phyloP scores from a whole-genome alignment of 192 early-diverging fungal genomes.

The Diversispora eburnea region DNA sequence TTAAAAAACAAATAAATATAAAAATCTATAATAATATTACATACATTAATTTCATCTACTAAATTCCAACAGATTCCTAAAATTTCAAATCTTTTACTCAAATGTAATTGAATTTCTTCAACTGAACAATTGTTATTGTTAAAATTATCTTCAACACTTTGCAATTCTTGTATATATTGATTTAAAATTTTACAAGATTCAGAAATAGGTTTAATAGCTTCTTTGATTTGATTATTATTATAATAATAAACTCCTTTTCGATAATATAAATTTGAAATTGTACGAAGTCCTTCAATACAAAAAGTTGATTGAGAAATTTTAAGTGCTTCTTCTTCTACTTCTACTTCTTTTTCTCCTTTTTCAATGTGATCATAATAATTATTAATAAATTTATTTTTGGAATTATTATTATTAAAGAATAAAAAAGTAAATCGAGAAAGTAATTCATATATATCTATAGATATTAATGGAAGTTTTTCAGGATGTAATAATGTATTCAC shows the following conservation, averaged over 20 bases:
- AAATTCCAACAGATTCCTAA: slow-evolving; percentile 38
- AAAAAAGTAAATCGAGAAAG: slow-evolving; percentile 31
- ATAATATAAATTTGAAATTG: slow-evolving; percentile 52
- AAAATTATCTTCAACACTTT: no score
- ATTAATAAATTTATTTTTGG: slow-evolving; percentile 14
- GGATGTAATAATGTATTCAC: not conserved
- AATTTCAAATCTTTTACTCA: slow-evolving; percentile 48
- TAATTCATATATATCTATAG: slow-evolving; percentile 33
- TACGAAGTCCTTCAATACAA: slow-evolving; percentile 43
- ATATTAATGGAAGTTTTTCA: slow-evolving; percentile 23
- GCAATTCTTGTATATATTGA: slow-evolving; percentile 21
- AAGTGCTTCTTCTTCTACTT: slow-evolving; percentile 16
- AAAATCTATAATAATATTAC: not conserved
- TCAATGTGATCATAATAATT: slow-evolving; percentile 22
- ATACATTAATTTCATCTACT: slow-evolving; percentile 35
- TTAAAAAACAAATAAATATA: not conserved
- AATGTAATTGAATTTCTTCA: slow-evolving; percentile 31
- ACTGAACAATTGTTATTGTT: not conserved
- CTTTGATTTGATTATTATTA: slow-evolving; percentile 27
- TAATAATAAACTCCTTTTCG: slow-evolving; percentile 44
- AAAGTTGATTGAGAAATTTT: slow-evolving; percentile 27
- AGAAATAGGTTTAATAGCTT: slow-evolving; percentile 40
- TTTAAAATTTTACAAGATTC: slow-evolving; percentile 37
- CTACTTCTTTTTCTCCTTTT: no score
- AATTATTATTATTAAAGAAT: slow-evolving; percentile 7